Percentiles rank a stretch among this genome's conserved stretches.
These are phyloP conservation scores for Lonicera japonica DNA, from an alignment of 129 eudicot genomes.

Conservation along the genomic window DNA sequence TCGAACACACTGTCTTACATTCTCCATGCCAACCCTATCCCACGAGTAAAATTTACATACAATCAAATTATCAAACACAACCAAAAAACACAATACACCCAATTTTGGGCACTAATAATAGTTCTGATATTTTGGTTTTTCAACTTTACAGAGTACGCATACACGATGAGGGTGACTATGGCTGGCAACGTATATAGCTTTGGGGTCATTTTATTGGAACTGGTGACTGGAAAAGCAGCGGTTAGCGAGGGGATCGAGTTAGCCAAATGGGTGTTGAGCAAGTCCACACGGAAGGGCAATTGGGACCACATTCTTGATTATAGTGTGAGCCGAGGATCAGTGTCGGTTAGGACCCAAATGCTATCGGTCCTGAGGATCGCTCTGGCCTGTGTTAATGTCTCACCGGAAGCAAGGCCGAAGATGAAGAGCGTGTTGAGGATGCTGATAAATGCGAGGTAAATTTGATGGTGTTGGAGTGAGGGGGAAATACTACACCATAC, in stretches of 20 bases:
- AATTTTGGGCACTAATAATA: no score
- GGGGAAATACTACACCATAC: neutral
- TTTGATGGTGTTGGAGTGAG: neutral
- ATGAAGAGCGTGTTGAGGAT: slow-evolving; percentile 68
- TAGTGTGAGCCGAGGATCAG: slow-evolving; percentile 42
- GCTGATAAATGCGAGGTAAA: slow-evolving; percentile 63
- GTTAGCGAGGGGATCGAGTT: neutral
- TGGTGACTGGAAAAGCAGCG: slow-evolving; percentile 27
- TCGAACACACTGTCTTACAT: no score
- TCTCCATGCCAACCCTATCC: no score
- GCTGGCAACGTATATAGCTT: slow-evolving; percentile 93
- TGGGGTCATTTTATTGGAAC: slow-evolving; percentile 71
- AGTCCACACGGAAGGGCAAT: slow-evolving; percentile 33
- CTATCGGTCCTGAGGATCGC: slow-evolving; percentile 69
- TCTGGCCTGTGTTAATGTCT: slow-evolving; percentile 54
- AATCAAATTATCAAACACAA: no score
- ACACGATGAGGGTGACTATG: slow-evolving; percentile 80
- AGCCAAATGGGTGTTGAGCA: slow-evolving; percentile 57
- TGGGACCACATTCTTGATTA: slow-evolving; percentile 59
- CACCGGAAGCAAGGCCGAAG: slow-evolving; percentile 79
- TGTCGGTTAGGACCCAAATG: slow-evolving; percentile 65
- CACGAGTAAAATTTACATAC: no score
- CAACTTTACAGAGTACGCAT: slow-evolving; percentile 72
- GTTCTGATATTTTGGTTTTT: neutral
- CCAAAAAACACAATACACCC: neutral